A percentile compares a stretch with the other conserved stretches of the same genome.
Evolutionary conservation across 2,329 filamentous ascomycete species (phyloP).

Genomic region (Metarhizium sp.): DNA sequence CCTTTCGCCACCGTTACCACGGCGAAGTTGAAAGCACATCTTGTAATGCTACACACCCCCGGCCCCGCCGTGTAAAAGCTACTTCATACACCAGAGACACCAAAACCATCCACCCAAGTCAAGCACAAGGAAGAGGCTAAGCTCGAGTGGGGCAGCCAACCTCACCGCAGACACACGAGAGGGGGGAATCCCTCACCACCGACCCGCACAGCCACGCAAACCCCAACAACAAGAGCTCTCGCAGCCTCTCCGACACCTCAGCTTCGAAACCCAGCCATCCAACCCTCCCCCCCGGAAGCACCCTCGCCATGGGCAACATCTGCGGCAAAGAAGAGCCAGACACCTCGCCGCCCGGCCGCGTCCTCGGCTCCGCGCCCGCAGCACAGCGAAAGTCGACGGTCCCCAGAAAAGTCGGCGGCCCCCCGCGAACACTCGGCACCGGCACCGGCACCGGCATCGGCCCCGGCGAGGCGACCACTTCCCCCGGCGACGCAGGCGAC

Average conservation of each 20-base stretch:
- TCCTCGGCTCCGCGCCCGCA: slow-evolving; percentile 48
- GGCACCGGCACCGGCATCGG: slow-evolving; percentile 34
- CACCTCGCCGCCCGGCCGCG: slow-evolving; percentile 59
- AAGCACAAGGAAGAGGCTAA: too few species aligned
- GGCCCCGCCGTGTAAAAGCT: too few species aligned
- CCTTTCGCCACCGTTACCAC: too few species aligned
- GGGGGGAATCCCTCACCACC: neutral
- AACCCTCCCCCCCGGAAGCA: neutral
- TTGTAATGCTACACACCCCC: too few species aligned
- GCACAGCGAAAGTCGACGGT: slow-evolving; percentile 40
- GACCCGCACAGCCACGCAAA: neutral
- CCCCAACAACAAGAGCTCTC: neutral
- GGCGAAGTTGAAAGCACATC: too few species aligned
- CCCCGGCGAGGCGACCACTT: slow-evolving; percentile 16
- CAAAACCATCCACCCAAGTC: too few species aligned
- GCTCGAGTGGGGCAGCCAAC: neutral
- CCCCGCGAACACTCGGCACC: slow-evolving; percentile 54
- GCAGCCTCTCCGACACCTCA: neutral
- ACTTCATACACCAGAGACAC: too few species aligned
- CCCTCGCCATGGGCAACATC: slow-evolving; percentile 65
- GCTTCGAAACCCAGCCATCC: neutral
- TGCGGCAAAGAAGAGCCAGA: slow-evolving; percentile 70
- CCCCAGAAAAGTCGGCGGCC: slow-evolving; percentile 42
- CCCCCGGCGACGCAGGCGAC: slow-evolving; percentile 27
- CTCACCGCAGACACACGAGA: neutral